Evolutionary conservation across 2,329 filamentous ascomycete genomes (phyloP).

Genomic region (Diaporthe citri): DNA sequence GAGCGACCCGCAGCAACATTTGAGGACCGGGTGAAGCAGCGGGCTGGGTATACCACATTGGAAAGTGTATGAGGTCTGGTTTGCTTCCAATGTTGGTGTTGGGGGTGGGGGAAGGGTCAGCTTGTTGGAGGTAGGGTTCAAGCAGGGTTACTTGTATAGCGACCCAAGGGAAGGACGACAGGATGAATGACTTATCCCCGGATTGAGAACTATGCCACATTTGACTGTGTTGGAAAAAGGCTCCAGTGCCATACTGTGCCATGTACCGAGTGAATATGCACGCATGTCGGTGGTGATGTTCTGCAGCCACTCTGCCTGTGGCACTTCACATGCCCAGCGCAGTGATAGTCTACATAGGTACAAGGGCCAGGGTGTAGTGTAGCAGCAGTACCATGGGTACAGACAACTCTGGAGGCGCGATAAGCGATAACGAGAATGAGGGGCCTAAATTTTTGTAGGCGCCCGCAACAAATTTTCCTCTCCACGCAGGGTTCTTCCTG

Average conservation of each 20-base stretch:
- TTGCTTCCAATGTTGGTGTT: not conserved
- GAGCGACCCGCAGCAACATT: conserved; percentile 3
- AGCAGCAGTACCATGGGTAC: not conserved
- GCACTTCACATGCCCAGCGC: not conserved
- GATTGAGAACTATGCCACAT: not conserved
- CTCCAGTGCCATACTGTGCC: not conserved
- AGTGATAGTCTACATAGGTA: no score
- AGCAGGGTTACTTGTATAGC: no score
- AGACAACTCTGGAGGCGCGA: not conserved
- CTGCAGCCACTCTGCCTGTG: not conserved
- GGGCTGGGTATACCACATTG: not conserved
- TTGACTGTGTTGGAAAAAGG: not conserved
- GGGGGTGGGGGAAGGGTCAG: not conserved
- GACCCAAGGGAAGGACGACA: not conserved
- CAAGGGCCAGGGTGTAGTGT: not conserved
- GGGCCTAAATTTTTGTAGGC: conserved; percentile 24
- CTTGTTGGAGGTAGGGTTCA: not conserved
- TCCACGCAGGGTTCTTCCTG: conserved; percentile 18
- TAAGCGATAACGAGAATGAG: conserved; percentile 16
- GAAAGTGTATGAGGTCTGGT: not conserved
- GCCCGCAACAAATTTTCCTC: conserved; percentile 24
- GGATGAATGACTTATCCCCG: not conserved
- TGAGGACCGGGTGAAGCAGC: conserved; percentile 25
- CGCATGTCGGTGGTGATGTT: not conserved
- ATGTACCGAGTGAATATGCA: not conserved